phyloP scores from a whole-genome alignment of 495 filamentous ascomycete genomes.

The Podospora bellae-mahoneyi region DNA sequence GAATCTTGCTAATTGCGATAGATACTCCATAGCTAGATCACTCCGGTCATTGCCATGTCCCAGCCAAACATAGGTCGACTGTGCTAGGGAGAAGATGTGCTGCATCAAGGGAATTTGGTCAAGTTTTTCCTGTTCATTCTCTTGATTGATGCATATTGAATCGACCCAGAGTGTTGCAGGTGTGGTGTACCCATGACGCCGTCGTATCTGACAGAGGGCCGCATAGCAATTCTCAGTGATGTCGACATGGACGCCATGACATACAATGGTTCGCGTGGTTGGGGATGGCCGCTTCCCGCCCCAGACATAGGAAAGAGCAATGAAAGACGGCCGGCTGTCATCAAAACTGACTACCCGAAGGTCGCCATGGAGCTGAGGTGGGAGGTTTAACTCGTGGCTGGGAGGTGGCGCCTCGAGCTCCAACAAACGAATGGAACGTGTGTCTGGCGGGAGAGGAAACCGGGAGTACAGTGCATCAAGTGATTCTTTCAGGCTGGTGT shows the following conservation, averaged over 20 bases:
- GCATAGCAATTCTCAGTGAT: constrained; percentile 16
- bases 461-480: not conserved
- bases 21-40: constrained; percentile 12
- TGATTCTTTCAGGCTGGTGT: no score
- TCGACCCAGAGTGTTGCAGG: constrained; percentile 33
- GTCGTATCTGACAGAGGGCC: constrained; percentile 4
- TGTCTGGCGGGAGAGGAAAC: not conserved
- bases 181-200: not conserved
- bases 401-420: not conserved
- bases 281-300: not conserved
- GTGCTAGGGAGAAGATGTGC: constrained; percentile 33
- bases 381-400: not conserved
- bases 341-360: constrained; percentile 10
- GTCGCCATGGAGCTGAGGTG: not conserved
- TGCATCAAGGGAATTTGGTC: constrained; percentile 37
- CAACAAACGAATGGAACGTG: constrained; percentile 2
- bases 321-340: not conserved
- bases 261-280: not conserved
- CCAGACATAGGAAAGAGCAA: constrained; percentile 19
- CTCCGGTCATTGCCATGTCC: constrained; percentile 15
- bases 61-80: constrained; percentile 33
- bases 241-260: not conserved
- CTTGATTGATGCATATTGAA: constrained; percentile 41
- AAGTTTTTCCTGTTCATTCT: constrained; percentile 28
- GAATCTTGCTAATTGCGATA: not conserved